Base-by-base conservation (phyloP, 495 filamentous ascomycete species). In the Trichoderma asperelloides region DNA sequence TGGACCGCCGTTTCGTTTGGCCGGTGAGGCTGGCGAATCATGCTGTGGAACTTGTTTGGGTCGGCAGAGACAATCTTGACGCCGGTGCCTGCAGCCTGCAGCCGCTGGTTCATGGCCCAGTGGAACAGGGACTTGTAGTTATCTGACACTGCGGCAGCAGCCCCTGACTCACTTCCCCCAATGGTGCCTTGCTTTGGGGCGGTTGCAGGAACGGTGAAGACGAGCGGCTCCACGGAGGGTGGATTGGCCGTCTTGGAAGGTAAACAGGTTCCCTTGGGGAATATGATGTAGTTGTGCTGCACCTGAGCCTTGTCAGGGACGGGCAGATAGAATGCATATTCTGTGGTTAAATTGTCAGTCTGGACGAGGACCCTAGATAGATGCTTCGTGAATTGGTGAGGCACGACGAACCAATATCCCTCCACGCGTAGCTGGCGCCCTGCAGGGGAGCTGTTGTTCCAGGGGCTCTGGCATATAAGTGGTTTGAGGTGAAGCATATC, bases 1-100 rank as follows among this genome's bases (percentile, higher is more conserved):
- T 96, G 91, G 70, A 90, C 93, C n/a, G 92, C 92, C 71, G 89
- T 91, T 75, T 97, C 95, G 30, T 86, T 86, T 69, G 96, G 96
- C 16, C 93, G 84, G 72, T 96, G 91, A n/a, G 89, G 79, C 75
- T 98, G 91, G 11, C 86, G 83, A 40, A 88, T 82, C 5, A 86
- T 87, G 69, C 89, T 92, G 67, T 87, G 85, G 77, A 98, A 98
- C 49, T 93, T 82, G 28, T 86, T 81, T 37, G 88, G 85, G 70
- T 89, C 84, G 3, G 93, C 89, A 11, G 87, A 79, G 16, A 91
- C 79, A 16, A 98, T 81, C 15, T 77, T 71, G 40, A 80, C 84
- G 37, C 78, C 76, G 28, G 83, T 87, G 43, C 83, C 84, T 39
- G 77, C 78, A 64, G 81, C 74, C 60, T 79, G 79, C 30, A 88